These are phyloP conservation scores for Omphalotus guepiniiformis DNA, from an alignment of 768 basidiomycete species.

Conservation along the genomic window DNA sequence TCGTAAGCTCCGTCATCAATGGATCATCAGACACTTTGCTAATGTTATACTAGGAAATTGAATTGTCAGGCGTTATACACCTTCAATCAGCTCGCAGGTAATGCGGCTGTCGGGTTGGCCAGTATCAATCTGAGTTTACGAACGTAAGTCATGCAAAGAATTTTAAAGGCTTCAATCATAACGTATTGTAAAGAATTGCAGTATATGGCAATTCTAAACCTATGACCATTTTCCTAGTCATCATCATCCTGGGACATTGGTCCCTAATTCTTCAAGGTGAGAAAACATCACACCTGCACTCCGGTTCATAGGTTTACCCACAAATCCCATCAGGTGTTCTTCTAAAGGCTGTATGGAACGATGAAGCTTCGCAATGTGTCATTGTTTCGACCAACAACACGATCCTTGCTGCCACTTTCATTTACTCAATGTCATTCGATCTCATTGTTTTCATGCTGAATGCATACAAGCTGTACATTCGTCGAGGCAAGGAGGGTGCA, in stretches of 20 bases:
- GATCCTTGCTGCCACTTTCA: constrained; percentile 62
- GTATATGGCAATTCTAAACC: constrained; percentile 57
- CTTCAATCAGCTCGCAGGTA: constrained; percentile 61
- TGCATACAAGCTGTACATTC: constrained; percentile 50
- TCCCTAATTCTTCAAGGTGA: constrained; percentile 64
- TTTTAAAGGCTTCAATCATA: neutral
- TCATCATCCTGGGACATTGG: constrained; percentile 67
- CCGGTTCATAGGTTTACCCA: neutral
- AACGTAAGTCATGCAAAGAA: constrained; percentile 41
- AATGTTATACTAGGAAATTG: constrained; percentile 32
- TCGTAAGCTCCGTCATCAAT: constrained; percentile 26
- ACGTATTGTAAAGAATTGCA: constrained; percentile 45
- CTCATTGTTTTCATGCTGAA: constrained; percentile 58
- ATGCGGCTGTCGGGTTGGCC: constrained; percentile 63
- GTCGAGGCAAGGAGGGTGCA: constrained; percentile 25
- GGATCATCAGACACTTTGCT: constrained; percentile 2
- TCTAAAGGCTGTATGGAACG: constrained; percentile 54
- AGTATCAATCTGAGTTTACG: constrained; percentile 67
- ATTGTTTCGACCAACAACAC: constrained; percentile 57
- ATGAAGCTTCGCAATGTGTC: constrained; percentile 41
- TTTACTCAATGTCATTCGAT: constrained; percentile 74
- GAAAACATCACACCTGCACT: constrained; percentile 3
- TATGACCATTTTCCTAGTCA: constrained; percentile 46
- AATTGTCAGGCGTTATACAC: constrained; percentile 68
- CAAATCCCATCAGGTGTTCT: constrained; percentile 40